phyloP scores from a whole-genome alignment of 257 asterid species.

The Salvia splendens region DNA sequence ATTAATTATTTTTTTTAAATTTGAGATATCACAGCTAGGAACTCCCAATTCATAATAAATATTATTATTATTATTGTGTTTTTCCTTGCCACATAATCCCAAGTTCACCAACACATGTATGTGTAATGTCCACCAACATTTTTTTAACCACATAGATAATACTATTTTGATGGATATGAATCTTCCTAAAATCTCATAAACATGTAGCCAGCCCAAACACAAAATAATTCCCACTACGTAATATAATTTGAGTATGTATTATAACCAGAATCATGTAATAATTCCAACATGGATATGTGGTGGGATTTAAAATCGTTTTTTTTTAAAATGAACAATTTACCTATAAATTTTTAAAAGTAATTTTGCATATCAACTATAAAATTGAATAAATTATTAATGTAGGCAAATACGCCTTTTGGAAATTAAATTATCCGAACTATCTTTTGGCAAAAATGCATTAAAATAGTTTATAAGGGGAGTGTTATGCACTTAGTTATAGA shows the following conservation, averaged over 20 bases:
- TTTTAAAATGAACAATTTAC: no score
- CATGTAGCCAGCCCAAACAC: background rate
- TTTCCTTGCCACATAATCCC: conserved; percentile 7
- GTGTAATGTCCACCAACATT: conserved; percentile 22
- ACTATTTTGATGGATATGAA: conserved; percentile 13
- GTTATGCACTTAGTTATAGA: no score
- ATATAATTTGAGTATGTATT: background rate
- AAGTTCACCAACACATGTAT: conserved; percentile 14
- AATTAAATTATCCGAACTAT: no score
- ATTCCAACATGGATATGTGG: background rate
- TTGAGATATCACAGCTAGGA: conserved; percentile 50
- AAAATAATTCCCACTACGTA: background rate
- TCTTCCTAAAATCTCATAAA: conserved; percentile 26
- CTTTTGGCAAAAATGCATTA: no score
- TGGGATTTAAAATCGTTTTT: background rate
- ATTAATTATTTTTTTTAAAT: conserved; percentile 29
- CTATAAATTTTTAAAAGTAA: no score
- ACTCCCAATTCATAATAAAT: conserved; percentile 29
- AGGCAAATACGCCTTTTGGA: no score
- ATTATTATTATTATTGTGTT: background rate
- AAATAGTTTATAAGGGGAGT: no score
- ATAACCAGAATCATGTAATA: background rate
- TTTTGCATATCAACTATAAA: no score
- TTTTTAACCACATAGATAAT: conserved; percentile 25
- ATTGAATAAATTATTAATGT: no score